These are phyloP conservation scores for Fomitopsis serialis DNA, from an alignment of 768 basidiomycete genomes.

Conservation along the genomic window DNA sequence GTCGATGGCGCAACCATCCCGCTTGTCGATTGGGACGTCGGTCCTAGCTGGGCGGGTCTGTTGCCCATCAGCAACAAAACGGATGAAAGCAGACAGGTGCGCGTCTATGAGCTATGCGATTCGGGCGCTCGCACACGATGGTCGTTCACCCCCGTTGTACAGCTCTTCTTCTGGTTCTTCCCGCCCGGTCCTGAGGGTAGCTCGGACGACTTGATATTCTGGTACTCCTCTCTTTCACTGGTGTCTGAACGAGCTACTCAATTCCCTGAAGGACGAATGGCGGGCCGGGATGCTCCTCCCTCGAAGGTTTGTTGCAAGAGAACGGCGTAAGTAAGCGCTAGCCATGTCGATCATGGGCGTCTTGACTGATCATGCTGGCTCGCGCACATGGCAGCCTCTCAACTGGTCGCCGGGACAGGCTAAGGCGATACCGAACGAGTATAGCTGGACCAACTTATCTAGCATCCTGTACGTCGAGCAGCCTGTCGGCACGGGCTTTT, in stretches of 20 bases:
- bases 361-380: not conserved
- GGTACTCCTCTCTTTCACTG: slow-evolving; percentile 30
- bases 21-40: slow-evolving; percentile 66
- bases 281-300: slow-evolving; percentile 74
- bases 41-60: slow-evolving; percentile 71
- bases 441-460: slow-evolving; percentile 78
- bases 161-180: slow-evolving; percentile 86
- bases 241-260: too few relatives aligned
- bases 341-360: slow-evolving; percentile 6
- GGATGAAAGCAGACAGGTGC: slow-evolving; percentile 65
- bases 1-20: slow-evolving; percentile 65
- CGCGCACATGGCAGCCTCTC: slow-evolving; percentile 46
- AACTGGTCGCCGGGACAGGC: slow-evolving; percentile 62
- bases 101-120: not conserved
- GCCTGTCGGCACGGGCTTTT: slow-evolving; percentile 76
- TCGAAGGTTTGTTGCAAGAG: slow-evolving; percentile 68
- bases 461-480: slow-evolving; percentile 75
- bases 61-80: slow-evolving; percentile 57
- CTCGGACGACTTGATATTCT: slow-evolving; percentile 69
- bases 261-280: slow-evolving; percentile 30
- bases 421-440: slow-evolving; percentile 55
- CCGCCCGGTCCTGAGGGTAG: slow-evolving; percentile 72
- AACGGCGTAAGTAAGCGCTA: slow-evolving; percentile 57
- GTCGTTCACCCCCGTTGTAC: not conserved
- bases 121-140: not conserved